Evolutionary conservation across 2,329 filamentous ascomycete species (phyloP).

Genomic region (Leptographium wingfieldii): DNA sequence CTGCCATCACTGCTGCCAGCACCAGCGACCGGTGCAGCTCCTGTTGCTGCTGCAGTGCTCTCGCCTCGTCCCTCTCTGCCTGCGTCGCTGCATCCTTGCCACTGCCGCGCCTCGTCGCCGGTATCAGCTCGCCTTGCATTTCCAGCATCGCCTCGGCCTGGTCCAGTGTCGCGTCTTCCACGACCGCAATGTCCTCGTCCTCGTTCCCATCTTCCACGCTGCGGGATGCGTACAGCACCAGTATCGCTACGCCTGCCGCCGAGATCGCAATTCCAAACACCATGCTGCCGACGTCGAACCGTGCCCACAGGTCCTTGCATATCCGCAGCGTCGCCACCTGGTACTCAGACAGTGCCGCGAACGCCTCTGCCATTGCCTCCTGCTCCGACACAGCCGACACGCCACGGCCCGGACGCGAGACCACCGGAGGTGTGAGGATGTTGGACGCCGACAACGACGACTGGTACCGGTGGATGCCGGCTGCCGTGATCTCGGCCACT

Average conservation of each 20-base stretch:
- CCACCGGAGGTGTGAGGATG: conserved; percentile 7
- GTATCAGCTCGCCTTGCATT: conserved; percentile 21
- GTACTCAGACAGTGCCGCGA: conserved; percentile 55
- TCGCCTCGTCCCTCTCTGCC: conserved; percentile 41
- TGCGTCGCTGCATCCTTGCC: conserved; percentile 26
- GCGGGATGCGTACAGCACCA: conserved; percentile 60
- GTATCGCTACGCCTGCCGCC: conserved; percentile 49
- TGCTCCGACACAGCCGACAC: conserved; percentile 27
- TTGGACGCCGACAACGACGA: conserved; percentile 40
- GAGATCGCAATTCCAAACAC: conserved; percentile 62
- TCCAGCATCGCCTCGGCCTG: conserved; percentile 46
- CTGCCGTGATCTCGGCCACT: conserved; percentile 65
- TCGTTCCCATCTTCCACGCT: conserved; percentile 31
- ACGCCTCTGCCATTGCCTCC: conserved; percentile 28
- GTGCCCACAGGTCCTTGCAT: conserved; percentile 79
- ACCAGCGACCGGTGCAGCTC: conserved; percentile 26
- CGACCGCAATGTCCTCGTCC: conserved; percentile 16
- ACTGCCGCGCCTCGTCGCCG: background rate
- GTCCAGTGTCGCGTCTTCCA: conserved; percentile 46
- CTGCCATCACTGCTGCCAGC: conserved; percentile 22
- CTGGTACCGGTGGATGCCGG: conserved; percentile 84
- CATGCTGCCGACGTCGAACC: conserved; percentile 85
- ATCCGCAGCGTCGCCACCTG: conserved; percentile 65
- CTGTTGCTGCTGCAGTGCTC: conserved; percentile 40
- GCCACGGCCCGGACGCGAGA: conserved; percentile 23